Conservation (phyloP, 2,329 filamentous ascomycete genomes). For the Aspergillus puulaauensis region DNA sequence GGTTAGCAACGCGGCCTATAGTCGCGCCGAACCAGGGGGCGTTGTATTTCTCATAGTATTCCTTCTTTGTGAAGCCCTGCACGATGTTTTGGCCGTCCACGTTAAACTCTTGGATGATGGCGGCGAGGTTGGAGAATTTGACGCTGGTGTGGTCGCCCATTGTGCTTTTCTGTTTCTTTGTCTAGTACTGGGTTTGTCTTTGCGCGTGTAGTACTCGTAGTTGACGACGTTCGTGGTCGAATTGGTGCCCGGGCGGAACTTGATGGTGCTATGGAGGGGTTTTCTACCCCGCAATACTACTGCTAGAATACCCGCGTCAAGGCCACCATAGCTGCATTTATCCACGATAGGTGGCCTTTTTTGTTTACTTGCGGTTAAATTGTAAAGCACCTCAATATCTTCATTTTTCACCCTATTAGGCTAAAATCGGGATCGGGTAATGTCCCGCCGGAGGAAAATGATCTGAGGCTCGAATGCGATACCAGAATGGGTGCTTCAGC, state of each 20-base stretch:
- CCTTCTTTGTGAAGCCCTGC: slow-evolving; percentile 74
- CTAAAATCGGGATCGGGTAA: slow-evolving; percentile 6
- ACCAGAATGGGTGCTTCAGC: not conserved
- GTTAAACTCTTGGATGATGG: slow-evolving; percentile 65
- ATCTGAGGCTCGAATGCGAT: not conserved
- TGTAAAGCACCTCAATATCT: not conserved
- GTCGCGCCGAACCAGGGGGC: slow-evolving; percentile 85
- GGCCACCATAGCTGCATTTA: not conserved
- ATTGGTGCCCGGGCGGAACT: not conserved
- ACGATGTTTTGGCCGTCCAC: slow-evolving; percentile 83
- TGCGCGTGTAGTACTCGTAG: not conserved
- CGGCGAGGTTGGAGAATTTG: slow-evolving; percentile 47
- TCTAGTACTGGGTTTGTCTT: not conserved
- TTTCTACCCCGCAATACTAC: slow-evolving; percentile 7
- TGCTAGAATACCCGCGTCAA: not conserved
- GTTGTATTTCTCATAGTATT: slow-evolving; percentile 75
- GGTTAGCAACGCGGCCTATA: slow-evolving; percentile 81
- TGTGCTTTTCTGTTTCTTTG: not conserved
- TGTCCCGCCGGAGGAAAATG: not conserved
- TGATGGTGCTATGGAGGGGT: slow-evolving; percentile 1
- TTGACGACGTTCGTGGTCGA: not conserved
- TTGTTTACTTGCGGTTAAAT: slow-evolving; percentile 6
- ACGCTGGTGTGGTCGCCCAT: slow-evolving; percentile 13
- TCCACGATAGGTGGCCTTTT: slow-evolving; percentile 3
- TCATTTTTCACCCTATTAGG: not conserved